Evolutionary conservation across 2,329 filamentous ascomycete genomes (phyloP).

Genomic region (Zymoseptoria passerinii): DNA sequence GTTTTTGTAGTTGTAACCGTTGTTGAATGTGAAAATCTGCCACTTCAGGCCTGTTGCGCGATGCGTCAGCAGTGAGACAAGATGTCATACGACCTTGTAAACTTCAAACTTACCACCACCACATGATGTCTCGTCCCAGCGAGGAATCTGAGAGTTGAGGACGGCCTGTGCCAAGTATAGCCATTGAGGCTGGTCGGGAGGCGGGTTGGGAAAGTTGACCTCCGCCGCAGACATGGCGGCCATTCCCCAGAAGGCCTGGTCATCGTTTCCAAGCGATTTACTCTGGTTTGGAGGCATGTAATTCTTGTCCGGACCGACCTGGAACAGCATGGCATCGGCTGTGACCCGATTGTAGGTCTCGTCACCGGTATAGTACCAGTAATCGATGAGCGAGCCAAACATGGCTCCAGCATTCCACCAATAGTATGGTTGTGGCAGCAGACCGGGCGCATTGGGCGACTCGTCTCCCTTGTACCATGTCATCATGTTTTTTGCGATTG

Average conservation of each 20-base stretch:
- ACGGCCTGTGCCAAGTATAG: slow-evolving; percentile 38
- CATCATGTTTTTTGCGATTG: slow-evolving; percentile 38
- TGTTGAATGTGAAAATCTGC: slow-evolving; percentile 40
- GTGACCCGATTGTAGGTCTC: slow-evolving; percentile 53
- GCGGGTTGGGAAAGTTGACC: slow-evolving; percentile 40
- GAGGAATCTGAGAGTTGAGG: slow-evolving; percentile 33
- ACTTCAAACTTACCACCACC: slow-evolving; percentile 25
- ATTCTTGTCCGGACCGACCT: slow-evolving; percentile 49
- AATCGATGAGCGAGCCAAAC: slow-evolving; percentile 61
- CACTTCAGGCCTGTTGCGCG: slow-evolving; percentile 9
- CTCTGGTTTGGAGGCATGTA: slow-evolving; percentile 47
- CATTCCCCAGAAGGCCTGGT: slow-evolving; percentile 52
- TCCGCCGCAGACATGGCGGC: slow-evolving; percentile 51
- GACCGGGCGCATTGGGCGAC: slow-evolving; percentile 41
- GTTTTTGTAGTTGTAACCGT: slow-evolving; percentile 42
- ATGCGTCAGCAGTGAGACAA: not conserved
- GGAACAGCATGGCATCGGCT: slow-evolving; percentile 51
- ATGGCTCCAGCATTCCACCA: slow-evolving; percentile 63
- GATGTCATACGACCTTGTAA: slow-evolving; percentile 20
- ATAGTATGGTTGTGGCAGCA: slow-evolving; percentile 59
- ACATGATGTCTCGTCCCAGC: slow-evolving; percentile 33
- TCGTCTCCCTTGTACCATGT: slow-evolving; percentile 44
- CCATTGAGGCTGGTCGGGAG: slow-evolving; percentile 35
- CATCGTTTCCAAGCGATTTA: slow-evolving; percentile 45
- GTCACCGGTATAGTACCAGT: slow-evolving; percentile 62